Evolutionary conservation across 2,329 filamentous ascomycete genomes (phyloP).

Genomic region (Alternaria atra): DNA sequence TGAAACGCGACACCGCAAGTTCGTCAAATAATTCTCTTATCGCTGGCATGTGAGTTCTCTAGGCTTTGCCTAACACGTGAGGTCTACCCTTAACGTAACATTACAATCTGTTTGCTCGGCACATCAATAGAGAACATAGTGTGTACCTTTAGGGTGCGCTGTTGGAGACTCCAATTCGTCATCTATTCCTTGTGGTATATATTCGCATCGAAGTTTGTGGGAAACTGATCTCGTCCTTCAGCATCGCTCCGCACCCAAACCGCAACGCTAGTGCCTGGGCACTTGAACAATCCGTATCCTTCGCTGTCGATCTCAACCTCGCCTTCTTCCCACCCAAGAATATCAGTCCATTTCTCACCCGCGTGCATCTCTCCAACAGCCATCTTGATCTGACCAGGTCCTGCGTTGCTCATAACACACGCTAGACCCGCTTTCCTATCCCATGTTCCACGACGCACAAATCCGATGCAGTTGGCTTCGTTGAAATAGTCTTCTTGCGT

Average conservation of each 20-base stretch:
- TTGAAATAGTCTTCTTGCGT: constrained; percentile 71
- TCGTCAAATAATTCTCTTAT: not conserved
- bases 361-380: constrained; percentile 66
- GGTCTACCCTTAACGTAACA: not conserved
- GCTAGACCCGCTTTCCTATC: constrained; percentile 57
- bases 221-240: constrained; percentile 54
- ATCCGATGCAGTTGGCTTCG: constrained; percentile 68
- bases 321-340: constrained; percentile 64
- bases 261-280: constrained; percentile 60
- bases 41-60: not conserved
- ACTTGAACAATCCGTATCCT: constrained; percentile 67
- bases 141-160: not conserved
- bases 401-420: constrained; percentile 62
- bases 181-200: constrained; percentile 42
- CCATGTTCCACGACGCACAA: constrained; percentile 64
- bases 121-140: not conserved
- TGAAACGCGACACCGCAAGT: not conserved
- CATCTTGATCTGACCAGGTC: constrained; percentile 64
- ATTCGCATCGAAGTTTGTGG: constrained; percentile 46
- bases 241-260: constrained; percentile 69
- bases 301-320: constrained; percentile 67
- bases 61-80: not conserved
- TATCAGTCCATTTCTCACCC: constrained; percentile 71
- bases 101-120: no score
- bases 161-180: no score